Percentiles rank a stretch among this genome's conserved stretches.
phyloP scores from a whole-genome alignment of 768 basidiomycete genomes.

The Lactarius psammicola region DNA sequence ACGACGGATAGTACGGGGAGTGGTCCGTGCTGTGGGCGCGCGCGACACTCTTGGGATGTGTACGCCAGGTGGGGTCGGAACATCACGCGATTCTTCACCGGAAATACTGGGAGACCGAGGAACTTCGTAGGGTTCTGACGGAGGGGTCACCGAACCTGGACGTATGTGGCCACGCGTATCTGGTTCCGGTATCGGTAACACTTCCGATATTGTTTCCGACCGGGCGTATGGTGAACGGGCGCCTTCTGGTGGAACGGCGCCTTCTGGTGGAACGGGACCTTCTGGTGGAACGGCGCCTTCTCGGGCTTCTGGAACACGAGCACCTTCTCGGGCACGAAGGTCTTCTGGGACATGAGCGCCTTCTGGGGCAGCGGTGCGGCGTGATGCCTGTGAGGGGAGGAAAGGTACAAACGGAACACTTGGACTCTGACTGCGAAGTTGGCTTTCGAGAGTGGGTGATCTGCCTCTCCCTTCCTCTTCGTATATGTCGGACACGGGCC shows the following conservation, averaged over 20 bases:
- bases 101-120: slow-evolving; percentile 13
- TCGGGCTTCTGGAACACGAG: background rate
- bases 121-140: background rate
- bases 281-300: background rate
- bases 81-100: background rate
- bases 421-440: slow-evolving; percentile 2
- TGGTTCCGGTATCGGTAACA: slow-evolving; percentile 21
- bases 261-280: too few relatives aligned
- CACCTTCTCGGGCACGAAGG: too few relatives aligned
- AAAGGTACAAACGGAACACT: slow-evolving; percentile 9
- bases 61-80: background rate
- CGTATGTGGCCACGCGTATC: slow-evolving; percentile 7
- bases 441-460: slow-evolving; percentile 12
- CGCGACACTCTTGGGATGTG: slow-evolving; percentile 2
- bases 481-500: slow-evolving; percentile 12
- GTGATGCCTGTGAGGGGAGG: background rate
- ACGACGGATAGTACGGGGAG: slow-evolving; percentile 9
- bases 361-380: background rate
- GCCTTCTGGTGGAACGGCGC: background rate
- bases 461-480: background rate
- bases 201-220: background rate
- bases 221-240: background rate
- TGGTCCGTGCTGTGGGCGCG: slow-evolving; percentile 13
- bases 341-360: too few relatives aligned
- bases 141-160: slow-evolving; percentile 8